phyloP scores from a whole-genome alignment of 2,329 filamentous ascomycete species.

The Sclerotinia minor region DNA sequence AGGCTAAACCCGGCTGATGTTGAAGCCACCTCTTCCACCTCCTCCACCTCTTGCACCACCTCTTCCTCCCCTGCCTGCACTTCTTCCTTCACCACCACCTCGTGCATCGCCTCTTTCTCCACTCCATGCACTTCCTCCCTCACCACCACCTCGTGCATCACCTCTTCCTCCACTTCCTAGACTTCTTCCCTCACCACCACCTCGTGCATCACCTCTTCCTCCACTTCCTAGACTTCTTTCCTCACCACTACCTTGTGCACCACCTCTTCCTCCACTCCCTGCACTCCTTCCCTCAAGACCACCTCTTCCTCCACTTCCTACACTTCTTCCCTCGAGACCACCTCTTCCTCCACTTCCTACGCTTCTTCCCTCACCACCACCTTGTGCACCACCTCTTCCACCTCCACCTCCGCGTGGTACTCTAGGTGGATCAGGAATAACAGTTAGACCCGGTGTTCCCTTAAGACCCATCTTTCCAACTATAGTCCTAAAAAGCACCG shows the following conservation, averaged over 20 bases:
- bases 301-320: slow-evolving; percentile 27
- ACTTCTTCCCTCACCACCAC: slow-evolving; percentile 22
- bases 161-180: not conserved
- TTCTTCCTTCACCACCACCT: slow-evolving; percentile 23
- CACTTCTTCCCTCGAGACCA: slow-evolving; percentile 27
- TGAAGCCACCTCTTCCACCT: not conserved
- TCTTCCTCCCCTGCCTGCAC: not conserved
- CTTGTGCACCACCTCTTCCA: slow-evolving; percentile 29
- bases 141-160: not conserved
- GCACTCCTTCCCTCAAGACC: not conserved
- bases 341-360: slow-evolving; percentile 16
- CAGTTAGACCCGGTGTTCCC: slow-evolving; percentile 51
- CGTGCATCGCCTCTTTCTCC: slow-evolving; percentile 17
- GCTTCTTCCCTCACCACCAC: slow-evolving; percentile 18
- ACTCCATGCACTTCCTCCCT: not conserved
- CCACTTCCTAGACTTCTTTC: not conserved
- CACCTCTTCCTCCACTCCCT: not conserved
- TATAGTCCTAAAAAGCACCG: slow-evolving; percentile 49
- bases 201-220: slow-evolving; percentile 20
- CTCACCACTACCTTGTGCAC: not conserved
- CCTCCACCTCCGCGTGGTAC: slow-evolving; percentile 29
- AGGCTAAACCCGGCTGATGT: too few species aligned
- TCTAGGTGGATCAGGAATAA: slow-evolving; percentile 48
- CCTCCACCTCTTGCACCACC: not conserved
- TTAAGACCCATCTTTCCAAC: slow-evolving; percentile 60